These are phyloP conservation scores for Naganishia vaughanmartiniae DNA, from an alignment of 768 basidiomycete species.

Conservation along the genomic window DNA sequence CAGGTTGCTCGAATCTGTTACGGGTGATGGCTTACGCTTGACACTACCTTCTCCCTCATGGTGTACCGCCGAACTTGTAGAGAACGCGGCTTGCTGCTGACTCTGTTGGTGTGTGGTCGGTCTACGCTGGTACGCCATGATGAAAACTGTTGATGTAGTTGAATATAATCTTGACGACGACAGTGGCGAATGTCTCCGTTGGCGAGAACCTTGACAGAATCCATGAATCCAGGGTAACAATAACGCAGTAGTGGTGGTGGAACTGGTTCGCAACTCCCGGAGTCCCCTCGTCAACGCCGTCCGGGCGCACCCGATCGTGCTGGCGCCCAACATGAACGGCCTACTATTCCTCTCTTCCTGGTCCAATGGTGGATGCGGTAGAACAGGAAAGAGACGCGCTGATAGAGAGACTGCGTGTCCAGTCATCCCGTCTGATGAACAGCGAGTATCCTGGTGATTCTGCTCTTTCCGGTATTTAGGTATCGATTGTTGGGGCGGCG, in stretches of 20 bases:
- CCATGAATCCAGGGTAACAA: not conserved
- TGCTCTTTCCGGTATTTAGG: too few relatives aligned
- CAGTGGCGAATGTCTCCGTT: not conserved
- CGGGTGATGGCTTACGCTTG: not conserved
- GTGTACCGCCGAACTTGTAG: not conserved
- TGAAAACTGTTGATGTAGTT: not conserved
- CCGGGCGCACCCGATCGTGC: not conserved
- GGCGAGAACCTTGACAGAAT: not conserved
- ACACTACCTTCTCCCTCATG: not conserved
- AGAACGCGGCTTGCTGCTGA: slow-evolving; percentile 8
- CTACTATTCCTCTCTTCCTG: too few relatives aligned
- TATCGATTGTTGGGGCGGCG: too few relatives aligned
- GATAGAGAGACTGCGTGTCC: too few relatives aligned
- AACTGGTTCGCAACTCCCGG: too few relatives aligned
- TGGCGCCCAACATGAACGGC: not conserved
- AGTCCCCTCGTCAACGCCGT: not conserved
- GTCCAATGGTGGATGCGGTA: too few relatives aligned
- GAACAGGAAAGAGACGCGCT: too few relatives aligned
- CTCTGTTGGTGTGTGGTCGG: not conserved
- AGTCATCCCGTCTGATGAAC: too few relatives aligned
- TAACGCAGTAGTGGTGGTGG: too few relatives aligned
- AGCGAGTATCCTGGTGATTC: too few relatives aligned
- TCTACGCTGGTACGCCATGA: slow-evolving; percentile 17
- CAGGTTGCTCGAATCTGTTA: not conserved
- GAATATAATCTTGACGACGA: not conserved